Evolutionary conservation across 1,284 basidiomycete genomes (phyloP), one percentile per base, ranked within the genome.

Genomic region (Sphagnurus paluster): DNA sequence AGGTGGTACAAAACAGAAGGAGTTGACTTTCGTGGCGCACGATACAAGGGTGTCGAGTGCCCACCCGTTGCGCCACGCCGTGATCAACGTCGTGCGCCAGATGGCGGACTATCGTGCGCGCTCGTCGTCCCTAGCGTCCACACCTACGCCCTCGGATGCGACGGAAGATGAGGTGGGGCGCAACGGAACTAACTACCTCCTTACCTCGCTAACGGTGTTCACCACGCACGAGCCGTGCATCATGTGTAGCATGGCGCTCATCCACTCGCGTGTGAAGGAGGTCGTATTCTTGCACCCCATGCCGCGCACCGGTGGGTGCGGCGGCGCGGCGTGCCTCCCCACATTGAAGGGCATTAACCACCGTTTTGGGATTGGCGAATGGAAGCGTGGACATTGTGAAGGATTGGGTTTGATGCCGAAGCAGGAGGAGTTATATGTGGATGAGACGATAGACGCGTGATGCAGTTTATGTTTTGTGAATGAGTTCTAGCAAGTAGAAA

Each of bases 151-250:
- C 7, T 25, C 7, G n/a, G 44, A 43, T 8, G 32, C 14, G 13
- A 37, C 32, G 6, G 48, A 49, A 20, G 49, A 42, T 17, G 46
- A 42, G 19, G 48, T 41, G 39, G 49, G 5, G 32, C 66, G 61
- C 34, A 90, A 89, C 57, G 87, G 87, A 10, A 71, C 80, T 3
- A 84, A 87, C 61, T 98, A 97, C 66, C 83, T 97, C 24, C 75
- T 97, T 29, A 97, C 92, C 0, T 81, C 82, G 0, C 76, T 85
- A 20, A 82, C 84, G 1, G 71, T 97, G 17, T 97, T 97, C 70
- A 80, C 83, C 40, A 91, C 91, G 2, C 94, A 98, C 65, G 94
- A 98, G 58, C 94, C 95, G 2, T 98, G 95, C 58, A 78, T 97
- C 47, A 93, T 97, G 89, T 98, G 95, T 63, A 81, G 84, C 54